These are phyloP conservation scores for Lactifluus echinatus DNA, from an alignment of 768 basidiomycete species.

Conservation along the genomic window DNA sequence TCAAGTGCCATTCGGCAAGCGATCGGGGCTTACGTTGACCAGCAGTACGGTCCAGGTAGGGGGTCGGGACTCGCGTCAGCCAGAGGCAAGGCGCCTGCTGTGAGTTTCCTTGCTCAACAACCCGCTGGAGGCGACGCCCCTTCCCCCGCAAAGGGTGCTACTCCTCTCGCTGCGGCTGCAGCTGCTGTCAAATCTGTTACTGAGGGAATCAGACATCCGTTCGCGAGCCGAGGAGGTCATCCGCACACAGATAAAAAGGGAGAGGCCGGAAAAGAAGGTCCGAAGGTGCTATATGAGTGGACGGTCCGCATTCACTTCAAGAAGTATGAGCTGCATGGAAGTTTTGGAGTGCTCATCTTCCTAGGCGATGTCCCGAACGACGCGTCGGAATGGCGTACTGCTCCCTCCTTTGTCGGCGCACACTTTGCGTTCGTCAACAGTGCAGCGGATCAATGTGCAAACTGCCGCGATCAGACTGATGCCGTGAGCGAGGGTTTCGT, in stretches of 20 bases:
- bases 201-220: neutral
- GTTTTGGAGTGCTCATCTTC: constrained; percentile 42
- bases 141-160: neutral
- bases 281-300: constrained; percentile 30
- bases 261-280: neutral
- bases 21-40: constrained; percentile 31
- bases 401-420: constrained; percentile 34
- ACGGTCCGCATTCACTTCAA: constrained; percentile 34
- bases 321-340: constrained; percentile 36
- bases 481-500: constrained; percentile 37
- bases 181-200: neutral
- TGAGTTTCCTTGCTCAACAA: constrained; percentile 14
- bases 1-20: constrained; percentile 24
- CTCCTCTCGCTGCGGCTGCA: neutral
- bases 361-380: constrained; percentile 35
- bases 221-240: neutral
- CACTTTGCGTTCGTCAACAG: constrained; percentile 37
- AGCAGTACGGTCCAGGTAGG: constrained; percentile 35
- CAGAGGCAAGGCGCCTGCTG: neutral
- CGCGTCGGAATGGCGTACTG: constrained; percentile 30
- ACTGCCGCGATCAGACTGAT: constrained; percentile 28
- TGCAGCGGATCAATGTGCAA: constrained; percentile 30
- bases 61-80: neutral
- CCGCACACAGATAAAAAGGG: neutral
- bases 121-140: neutral